Base-by-base conservation (phyloP, 2,329 filamentous ascomycete species). In the Ceratocystis alfenasii region DNA sequence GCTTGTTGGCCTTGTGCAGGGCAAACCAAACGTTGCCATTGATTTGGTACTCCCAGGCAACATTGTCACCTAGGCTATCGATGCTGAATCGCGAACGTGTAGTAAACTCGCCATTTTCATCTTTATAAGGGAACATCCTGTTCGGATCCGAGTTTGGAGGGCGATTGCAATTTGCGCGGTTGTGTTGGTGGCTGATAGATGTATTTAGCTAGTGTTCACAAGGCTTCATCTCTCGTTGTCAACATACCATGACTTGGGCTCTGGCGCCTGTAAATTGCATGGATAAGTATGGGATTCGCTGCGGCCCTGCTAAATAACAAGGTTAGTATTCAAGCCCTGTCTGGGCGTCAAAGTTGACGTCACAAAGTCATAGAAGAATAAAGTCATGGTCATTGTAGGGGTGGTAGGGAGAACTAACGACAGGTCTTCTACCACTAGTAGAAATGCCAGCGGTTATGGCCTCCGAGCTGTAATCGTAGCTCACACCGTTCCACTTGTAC, bases 121-220 rank as follows among this genome's bases (percentile, higher is more conserved):
- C 83, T 66, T 82, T 80, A 70, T 81, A 78, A 75, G 79, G 83
- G 75, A 86, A 87, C 75, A 83, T 81, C 68, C 83, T 82, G 57
- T 77, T 78, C 48, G 81, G 79, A 73, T 85, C 80, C 69, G 83
- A 79, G 71, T 86, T 83, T 22, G 79, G 78, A 1, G 84, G 84
- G 28, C 2, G 3, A n/a, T n/a, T 20, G 28, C 6, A 20, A 8
- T 36, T 15, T n/a, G 55, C 17, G 6, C 28, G 55, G 33, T 0
- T 6, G 3, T 59, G 1, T 5, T 30, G 33, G 25, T 5, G 5
- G 17, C 36, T 41, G 36, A 41, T 41, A 20, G 12, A 59, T 33
- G 4, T 7, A 20, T 28, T 59, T 36, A 59, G 55, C 22, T 8
- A n/a, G 30, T 30, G 6, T n/a, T n/a, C 55, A 4, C 20, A 7